These are phyloP conservation scores for Nitzschia sp. DNA, from an alignment of 108 stramenopile genomes.

Conservation along the genomic window DNA sequence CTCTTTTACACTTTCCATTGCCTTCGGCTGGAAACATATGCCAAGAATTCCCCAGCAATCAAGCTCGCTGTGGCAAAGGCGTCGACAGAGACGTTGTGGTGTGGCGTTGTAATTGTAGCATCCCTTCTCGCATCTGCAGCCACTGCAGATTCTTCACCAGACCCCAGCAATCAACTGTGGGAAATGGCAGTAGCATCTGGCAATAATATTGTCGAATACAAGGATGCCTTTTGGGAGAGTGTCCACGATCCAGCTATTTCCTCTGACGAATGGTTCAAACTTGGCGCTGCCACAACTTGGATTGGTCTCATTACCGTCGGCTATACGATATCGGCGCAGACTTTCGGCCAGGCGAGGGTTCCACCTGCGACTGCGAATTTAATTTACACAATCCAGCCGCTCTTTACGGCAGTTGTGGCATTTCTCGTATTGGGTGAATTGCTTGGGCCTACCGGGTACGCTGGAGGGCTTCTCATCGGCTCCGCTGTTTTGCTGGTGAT, in stretches of 20 bases:
- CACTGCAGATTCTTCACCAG: not conserved
- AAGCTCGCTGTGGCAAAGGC: slow-evolving; percentile 71
- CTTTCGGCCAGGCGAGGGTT: slow-evolving; percentile 76
- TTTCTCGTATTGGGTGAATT: slow-evolving; percentile 70
- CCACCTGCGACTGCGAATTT: slow-evolving; percentile 76
- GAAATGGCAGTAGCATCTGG: slow-evolving; percentile 25
- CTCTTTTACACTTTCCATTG: slow-evolving; percentile 75
- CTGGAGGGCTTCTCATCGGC: slow-evolving; percentile 71
- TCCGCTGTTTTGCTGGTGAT: slow-evolving; percentile 53
- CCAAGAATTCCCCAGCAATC: slow-evolving; percentile 47
- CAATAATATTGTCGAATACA: not conserved
- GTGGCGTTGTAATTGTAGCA: slow-evolving; percentile 23
- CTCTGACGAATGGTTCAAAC: not conserved
- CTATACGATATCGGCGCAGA: slow-evolving; percentile 85
- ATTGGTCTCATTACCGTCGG: slow-evolving; percentile 79
- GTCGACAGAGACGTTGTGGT: slow-evolving; percentile 52
- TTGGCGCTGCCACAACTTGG: slow-evolving; percentile 62
- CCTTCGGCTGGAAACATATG: slow-evolving; percentile 70
- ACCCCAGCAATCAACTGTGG: not conserved
- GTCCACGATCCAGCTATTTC: slow-evolving; percentile 2
- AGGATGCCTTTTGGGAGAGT: not conserved
- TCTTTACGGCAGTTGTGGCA: slow-evolving; percentile 83
- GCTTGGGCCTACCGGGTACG: slow-evolving; percentile 50
- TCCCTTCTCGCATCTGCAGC: not conserved
- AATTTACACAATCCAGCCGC: slow-evolving; percentile 83